Base-by-base conservation (phyloP, 2,329 filamentous ascomycete species). In the Microdochium trichocladiopsis region DNA sequence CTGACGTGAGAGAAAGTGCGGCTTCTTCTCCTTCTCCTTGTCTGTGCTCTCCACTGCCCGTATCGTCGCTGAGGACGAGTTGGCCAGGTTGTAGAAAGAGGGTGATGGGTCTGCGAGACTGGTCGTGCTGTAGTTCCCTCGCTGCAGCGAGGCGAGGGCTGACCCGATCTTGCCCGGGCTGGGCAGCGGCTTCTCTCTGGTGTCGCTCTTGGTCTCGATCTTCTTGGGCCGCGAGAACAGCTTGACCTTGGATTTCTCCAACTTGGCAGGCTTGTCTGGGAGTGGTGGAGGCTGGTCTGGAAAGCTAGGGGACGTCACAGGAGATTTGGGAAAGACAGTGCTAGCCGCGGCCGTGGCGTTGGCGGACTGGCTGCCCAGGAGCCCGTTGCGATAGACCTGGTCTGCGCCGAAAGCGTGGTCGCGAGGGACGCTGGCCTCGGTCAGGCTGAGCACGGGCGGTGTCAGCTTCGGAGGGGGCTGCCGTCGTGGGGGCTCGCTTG, bases 211-310 rank as follows among this genome's bases (percentile, higher is more conserved):
- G 53, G 84, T 82, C 50, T 81, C 79, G 60, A 90, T 88, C 69
- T 86, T 90, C 62, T 87, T 86, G 1, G 87, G 87, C 50, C 88
- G 80, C 6, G 86, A 89, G 64, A 92, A 92, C 25, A 93, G 75
- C 72, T 93, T 93, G 66, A 89, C 87, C 69, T 90, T 91, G 55
- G 84, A 84, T 68, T 89, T 88, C 60, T 89, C 85, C 25, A 80
- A 74, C 60, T 82, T 80, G 28, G 66, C 61, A 22, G 78, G 77
- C 66, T 87, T 85, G 58, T 87, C 84, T 2, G 75, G 69, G 22
- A 69, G 69, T 25, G 69, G 70, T 11, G 66, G 67, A 31, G 68
- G 75, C 25, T 61, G 65, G 16, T 66, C 55, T 4, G 69, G 67
- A 9, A 75, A 64, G 25, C 69, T 67, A 1, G 79, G 79, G 11